These are phyloP conservation scores for Barbarea vulgaris DNA, from an alignment of 345 rosid species.

Conservation along the genomic window DNA sequence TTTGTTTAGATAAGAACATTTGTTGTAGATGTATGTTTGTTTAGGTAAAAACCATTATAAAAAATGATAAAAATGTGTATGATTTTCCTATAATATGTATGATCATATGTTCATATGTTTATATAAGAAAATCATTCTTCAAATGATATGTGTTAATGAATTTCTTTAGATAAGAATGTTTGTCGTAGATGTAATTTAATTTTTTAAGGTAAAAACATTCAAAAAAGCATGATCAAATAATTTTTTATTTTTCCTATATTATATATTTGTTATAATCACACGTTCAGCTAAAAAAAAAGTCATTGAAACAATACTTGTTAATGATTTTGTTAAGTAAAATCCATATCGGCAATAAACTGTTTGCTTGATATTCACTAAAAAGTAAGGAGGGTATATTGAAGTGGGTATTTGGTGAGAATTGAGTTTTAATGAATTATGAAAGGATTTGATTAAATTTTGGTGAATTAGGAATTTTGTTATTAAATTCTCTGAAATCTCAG, in stretches of 20 bases:
- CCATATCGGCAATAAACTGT: no score
- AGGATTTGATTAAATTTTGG: no score
- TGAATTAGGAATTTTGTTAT: no score
- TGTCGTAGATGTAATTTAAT: no score
- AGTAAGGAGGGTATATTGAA: no score
- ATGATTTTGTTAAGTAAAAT: no score
- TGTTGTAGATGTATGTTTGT: neutral
- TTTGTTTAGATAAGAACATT: no score
- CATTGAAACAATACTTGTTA: neutral
- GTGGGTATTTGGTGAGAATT: no score
- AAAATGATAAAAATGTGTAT: neutral
- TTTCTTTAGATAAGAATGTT: neutral
- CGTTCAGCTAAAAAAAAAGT: neutral
- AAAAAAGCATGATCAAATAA: neutral
- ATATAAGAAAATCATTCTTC: neutral
- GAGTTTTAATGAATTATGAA: no score
- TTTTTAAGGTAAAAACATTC: no score
- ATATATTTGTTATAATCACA: neutral
- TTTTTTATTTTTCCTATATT: neutral
- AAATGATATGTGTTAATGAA: neutral
- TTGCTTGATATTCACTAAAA: neutral
- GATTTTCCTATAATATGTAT: neutral
- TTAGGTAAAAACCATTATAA: no score
- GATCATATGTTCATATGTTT: neutral
- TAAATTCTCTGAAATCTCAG: no score